phyloP scores from a whole-genome alignment of 2,329 filamentous ascomycete species.

The Pestalotiopsis sp. region DNA sequence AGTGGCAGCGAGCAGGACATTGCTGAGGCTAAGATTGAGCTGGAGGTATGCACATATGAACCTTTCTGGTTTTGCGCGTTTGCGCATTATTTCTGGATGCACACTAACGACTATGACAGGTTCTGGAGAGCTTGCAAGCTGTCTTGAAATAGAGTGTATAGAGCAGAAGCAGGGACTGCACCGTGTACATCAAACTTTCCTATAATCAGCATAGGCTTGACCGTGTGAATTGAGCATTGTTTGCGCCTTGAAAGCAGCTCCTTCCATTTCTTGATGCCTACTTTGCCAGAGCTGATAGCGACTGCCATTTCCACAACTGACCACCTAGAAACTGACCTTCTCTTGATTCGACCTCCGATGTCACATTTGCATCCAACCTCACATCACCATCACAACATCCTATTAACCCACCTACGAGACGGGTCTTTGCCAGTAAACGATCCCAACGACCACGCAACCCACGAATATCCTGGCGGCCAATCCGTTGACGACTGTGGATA shows the following conservation, averaged over 20 bases:
- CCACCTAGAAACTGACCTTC: neutral
- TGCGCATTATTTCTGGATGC: neutral
- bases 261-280: constrained; percentile 17
- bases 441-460: neutral
- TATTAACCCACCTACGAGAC: neutral
- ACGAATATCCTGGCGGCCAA: neutral
- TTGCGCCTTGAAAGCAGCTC: constrained; percentile 17
- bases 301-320: neutral
- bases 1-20: constrained; percentile 95
- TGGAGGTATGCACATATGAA: constrained; percentile 70
- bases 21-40: constrained; percentile 98
- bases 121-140: constrained; percentile 81
- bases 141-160: constrained; percentile 73
- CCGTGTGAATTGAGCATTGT: constrained; percentile 28
- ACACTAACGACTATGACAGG: constrained; percentile 54
- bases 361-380: neutral
- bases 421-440: neutral
- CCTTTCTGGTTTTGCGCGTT: neutral
- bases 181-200: constrained; percentile 41
- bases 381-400: neutral
- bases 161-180: constrained; percentile 38
- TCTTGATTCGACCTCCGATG: neutral
- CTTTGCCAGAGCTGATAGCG: neutral
- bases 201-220: constrained; percentile 27
- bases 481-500: neutral